phyloP scores from a whole-genome alignment of 2,329 filamentous ascomycete genomes.

The Colletotrichum echinochloae region DNA sequence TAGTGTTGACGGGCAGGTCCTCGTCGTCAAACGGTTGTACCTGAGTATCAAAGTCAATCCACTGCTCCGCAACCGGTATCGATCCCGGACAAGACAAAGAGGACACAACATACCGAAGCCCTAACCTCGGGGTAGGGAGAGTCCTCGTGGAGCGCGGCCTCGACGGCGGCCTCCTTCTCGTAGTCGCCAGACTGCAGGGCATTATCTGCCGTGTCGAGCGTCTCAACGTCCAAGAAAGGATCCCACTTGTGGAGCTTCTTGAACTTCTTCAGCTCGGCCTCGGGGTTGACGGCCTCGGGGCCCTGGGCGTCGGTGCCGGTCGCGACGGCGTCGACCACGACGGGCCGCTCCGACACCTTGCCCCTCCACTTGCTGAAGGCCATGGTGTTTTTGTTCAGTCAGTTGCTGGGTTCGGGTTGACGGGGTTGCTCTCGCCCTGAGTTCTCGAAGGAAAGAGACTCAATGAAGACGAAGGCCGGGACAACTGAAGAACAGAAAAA shows the following conservation, averaged over 20 bases:
- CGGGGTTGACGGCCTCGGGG: constrained; percentile 56
- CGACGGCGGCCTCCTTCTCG: constrained; percentile 59
- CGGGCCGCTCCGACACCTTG: constrained; percentile 58
- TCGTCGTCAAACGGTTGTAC: constrained; percentile 53
- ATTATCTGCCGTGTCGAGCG: constrained; percentile 64
- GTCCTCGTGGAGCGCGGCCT: constrained; percentile 63
- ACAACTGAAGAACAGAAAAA: constrained; percentile 15
- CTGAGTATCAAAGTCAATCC: constrained; percentile 35
- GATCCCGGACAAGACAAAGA: too few relatives aligned
- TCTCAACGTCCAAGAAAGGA: constrained; percentile 66
- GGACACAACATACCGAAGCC: constrained; percentile 45
- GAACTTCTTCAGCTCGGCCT: constrained; percentile 54
- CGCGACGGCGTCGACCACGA: constrained; percentile 51
- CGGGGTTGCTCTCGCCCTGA: constrained; percentile 13
- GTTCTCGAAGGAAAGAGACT: constrained; percentile 28
- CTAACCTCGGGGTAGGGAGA: constrained; percentile 66
- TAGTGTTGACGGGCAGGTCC: constrained; percentile 66
- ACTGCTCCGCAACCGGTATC: background rate
- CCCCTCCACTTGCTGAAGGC: constrained; percentile 57
- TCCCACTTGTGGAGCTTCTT: constrained; percentile 67
- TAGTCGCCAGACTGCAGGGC: constrained; percentile 58
- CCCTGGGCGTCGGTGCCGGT: constrained; percentile 54
- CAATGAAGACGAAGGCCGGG: constrained; percentile 24
- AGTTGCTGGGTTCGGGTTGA: background rate
- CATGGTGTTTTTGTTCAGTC: constrained; percentile 18